Conservation (phyloP, 2,329 filamentous ascomycete species). For the Talaromyces sp. region DNA sequence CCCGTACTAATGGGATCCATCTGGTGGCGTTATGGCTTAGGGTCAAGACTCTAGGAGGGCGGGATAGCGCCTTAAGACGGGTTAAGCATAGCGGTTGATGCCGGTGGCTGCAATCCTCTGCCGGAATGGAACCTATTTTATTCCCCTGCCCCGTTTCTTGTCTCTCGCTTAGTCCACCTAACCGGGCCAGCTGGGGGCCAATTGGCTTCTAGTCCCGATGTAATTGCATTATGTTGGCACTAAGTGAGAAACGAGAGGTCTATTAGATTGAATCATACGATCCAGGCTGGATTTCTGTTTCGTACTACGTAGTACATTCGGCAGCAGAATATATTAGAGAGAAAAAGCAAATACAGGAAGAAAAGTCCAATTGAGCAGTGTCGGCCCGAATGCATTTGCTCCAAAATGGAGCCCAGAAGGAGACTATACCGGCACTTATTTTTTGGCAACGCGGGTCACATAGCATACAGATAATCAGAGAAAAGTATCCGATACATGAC, state of each 20-base stretch:
- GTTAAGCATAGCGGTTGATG: slow-evolving; percentile 2
- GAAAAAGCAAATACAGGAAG: not conserved
- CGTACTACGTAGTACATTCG: no score
- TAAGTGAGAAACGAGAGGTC: not conserved
- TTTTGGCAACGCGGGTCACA: no score
- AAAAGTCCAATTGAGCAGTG: not conserved
- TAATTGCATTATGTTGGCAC: not conserved
- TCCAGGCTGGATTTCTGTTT: no score
- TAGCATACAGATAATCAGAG: not conserved
- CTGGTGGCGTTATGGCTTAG: not conserved
- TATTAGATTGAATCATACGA: not conserved
- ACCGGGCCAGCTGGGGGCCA: not conserved
- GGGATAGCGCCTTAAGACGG: not conserved
- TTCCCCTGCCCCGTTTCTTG: not conserved
- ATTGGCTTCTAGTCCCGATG: not conserved
- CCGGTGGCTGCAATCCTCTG: not conserved
- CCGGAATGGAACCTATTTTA: not conserved
- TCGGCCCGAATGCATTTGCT: not conserved
- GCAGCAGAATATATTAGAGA: not conserved
- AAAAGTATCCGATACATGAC: not conserved
- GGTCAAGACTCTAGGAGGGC: not conserved
- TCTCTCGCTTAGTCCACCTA: not conserved
- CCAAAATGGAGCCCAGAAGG: not conserved
- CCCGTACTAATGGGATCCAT: not conserved
- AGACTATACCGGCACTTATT: not conserved